A percentile compares a stretch with the other conserved stretches of the same genome.
phyloP scores from a whole-genome alignment of 1,284 basidiomycete genomes.

The Athelia sp. region DNA sequence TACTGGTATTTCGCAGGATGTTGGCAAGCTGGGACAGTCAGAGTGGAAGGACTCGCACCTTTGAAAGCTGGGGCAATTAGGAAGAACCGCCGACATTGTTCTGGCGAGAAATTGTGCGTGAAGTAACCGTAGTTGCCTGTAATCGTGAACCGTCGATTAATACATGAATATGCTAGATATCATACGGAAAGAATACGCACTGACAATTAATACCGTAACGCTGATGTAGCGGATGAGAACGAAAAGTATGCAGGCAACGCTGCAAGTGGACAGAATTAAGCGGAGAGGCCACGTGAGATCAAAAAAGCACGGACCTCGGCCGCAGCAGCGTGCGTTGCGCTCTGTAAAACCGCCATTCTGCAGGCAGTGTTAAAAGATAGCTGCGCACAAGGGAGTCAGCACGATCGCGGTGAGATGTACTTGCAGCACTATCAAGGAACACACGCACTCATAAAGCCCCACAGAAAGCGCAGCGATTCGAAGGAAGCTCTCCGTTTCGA shows the following conservation, averaged over 20 bases:
- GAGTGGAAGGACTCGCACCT: neutral
- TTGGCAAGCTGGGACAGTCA: neutral
- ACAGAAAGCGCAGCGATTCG: conserved; percentile 24
- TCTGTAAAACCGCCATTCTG: conserved; percentile 34
- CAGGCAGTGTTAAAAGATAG: conserved; percentile 35
- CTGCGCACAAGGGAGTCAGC: conserved; percentile 15
- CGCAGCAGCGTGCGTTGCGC: conserved; percentile 24
- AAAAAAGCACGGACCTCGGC: conserved; percentile 17
- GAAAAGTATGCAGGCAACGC: conserved; percentile 29
- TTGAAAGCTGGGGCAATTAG: neutral
- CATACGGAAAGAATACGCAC: conserved; percentile 7
- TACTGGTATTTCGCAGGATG: conserved; percentile 19
- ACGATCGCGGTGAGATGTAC: neutral
- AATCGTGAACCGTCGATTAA: neutral
- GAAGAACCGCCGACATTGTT: conserved; percentile 14
- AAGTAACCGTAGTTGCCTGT: conserved; percentile 28
- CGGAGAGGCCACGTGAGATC: neutral
- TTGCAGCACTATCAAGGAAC: neutral
- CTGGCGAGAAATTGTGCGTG: conserved; percentile 19
- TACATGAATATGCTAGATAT: conserved; percentile 18
- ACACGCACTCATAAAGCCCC: conserved; percentile 24
- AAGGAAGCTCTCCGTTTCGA: conserved; percentile 19
- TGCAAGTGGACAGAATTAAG: conserved; percentile 3
- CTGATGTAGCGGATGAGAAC: conserved; percentile 38
- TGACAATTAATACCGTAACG: conserved; percentile 28